Evolutionary conservation across 768 basidiomycete species (phyloP).

Genomic region (Suillus cothurnatus): DNA sequence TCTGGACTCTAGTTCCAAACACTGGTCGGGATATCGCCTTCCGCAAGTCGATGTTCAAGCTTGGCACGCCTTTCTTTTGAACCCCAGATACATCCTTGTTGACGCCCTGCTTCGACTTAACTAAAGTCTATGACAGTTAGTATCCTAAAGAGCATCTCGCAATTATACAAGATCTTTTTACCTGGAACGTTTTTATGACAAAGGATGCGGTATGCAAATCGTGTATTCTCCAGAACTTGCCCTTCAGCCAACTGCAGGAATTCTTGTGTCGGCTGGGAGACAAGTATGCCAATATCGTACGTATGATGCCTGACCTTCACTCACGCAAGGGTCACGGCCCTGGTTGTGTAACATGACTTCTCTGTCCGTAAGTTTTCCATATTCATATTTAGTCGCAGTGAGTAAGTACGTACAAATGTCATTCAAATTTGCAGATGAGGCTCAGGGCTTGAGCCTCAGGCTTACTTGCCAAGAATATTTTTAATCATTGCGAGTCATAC

Average conservation of each 20-base stretch:
- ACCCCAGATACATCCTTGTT: background rate
- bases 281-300: slow-evolving; percentile 18
- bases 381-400: background rate
- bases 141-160: background rate
- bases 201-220: background rate
- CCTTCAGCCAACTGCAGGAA: background rate
- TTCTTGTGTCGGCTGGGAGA: slow-evolving; percentile 1
- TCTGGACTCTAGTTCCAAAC: background rate
- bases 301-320: slow-evolving; percentile 3
- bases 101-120: background rate
- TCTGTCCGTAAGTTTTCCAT: slow-evolving; percentile 25
- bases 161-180: background rate
- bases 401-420: no score
- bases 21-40: background rate
- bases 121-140: background rate
- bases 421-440: no score
- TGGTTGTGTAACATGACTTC: slow-evolving; percentile 19
- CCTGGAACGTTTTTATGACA: background rate
- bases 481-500: slow-evolving; percentile 14
- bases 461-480: slow-evolving; percentile 39
- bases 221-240: background rate
- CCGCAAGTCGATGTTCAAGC: slow-evolving; percentile 3
- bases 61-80: slow-evolving; percentile 3
- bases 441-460: no score
- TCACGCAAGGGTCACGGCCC: slow-evolving; percentile 30